Evolutionary conservation across 257 asterid species (phyloP), one percentile per base, ranked within the genome.

Genomic region (Lycium ferocissimum): DNA sequence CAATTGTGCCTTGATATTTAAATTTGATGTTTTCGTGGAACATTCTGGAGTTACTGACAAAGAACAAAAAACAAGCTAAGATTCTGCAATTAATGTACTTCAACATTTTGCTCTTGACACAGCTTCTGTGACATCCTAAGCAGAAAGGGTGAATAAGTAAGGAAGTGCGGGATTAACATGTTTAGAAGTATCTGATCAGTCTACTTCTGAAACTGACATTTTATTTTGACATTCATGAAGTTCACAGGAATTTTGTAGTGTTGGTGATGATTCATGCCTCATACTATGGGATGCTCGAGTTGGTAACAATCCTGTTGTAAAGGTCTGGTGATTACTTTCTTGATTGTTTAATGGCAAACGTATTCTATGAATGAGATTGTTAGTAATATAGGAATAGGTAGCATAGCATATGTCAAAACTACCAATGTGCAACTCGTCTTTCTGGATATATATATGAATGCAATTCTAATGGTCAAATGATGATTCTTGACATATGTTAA

Each of bases 181-280:
- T 33, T 69, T n/a, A 47, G 54, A 51, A 35, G 80, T 89, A 51
- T 84, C 43, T 87, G 78, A 49, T 54, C 33, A 83, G 79, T 82
- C 65, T 40, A 40, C 45, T 80, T 87, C 80, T 86, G 82, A 80
- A 69, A 67, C 86, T 85, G 85, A 76, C 83, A 72, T 83, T 72
- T 85, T 43, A 37, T 15, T 81, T 43, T 75, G 72, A 66, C 43
- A 76, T 80, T 84, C 26, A 80, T 94, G 89, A 86, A 97, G 99
- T 87, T 93, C 98, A 18, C 97, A 95, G 96, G 98, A 97, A 85
- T 97, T 97, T 61, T 97, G 99, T 85, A 97, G 99, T 81, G 99
- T 97, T 87, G 99, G 99, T 78, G 98, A 97, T 88, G 99, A 97
- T 91, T 95, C 99, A 65, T 94, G 99, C 87, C 91, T 97, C 89